phyloP scores from a whole-genome alignment of 306 rosid genomes.

The Carpinus viminea region DNA sequence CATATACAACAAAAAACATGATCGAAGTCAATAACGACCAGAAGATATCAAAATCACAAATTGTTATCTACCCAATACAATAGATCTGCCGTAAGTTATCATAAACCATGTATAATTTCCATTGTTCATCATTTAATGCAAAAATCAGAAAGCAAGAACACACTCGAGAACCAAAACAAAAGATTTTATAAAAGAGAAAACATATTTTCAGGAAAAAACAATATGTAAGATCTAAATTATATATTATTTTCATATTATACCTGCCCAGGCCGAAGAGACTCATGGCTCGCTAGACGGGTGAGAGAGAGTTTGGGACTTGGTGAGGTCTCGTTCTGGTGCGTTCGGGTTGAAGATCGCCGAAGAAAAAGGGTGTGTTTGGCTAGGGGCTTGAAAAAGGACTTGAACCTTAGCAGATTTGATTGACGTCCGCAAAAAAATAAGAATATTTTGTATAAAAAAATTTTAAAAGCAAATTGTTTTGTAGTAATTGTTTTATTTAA shows the following conservation, averaged over 20 bases:
- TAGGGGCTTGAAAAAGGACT: too few relatives aligned
- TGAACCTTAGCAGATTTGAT: too few relatives aligned
- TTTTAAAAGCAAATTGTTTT: too few relatives aligned
- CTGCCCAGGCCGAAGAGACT: slow-evolving; percentile 99
- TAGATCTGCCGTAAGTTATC: not conserved
- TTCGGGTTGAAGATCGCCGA: not conserved
- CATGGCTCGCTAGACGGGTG: slow-evolving; percentile 54
- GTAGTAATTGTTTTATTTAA: too few relatives aligned
- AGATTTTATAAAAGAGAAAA: not conserved
- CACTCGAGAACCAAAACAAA: not conserved
- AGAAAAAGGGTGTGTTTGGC: not conserved
- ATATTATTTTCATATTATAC: slow-evolving; percentile 29
- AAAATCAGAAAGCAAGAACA: not conserved
- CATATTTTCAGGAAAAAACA: slow-evolving; percentile 3
- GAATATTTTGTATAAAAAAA: too few relatives aligned
- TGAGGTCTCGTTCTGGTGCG: slow-evolving; percentile 11
- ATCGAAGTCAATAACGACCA: not conserved
- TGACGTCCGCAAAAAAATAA: too few relatives aligned
- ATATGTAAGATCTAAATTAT: slow-evolving; percentile 5
- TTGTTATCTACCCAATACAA: not conserved
- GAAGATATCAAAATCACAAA: not conserved
- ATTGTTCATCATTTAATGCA: not conserved
- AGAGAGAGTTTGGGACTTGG: slow-evolving; percentile 15
- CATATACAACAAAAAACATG: not conserved
- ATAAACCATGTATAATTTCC: not conserved